Base-by-base conservation (phyloP, 1,284 basidiomycete genomes). In the Earliella scabrosa region DNA sequence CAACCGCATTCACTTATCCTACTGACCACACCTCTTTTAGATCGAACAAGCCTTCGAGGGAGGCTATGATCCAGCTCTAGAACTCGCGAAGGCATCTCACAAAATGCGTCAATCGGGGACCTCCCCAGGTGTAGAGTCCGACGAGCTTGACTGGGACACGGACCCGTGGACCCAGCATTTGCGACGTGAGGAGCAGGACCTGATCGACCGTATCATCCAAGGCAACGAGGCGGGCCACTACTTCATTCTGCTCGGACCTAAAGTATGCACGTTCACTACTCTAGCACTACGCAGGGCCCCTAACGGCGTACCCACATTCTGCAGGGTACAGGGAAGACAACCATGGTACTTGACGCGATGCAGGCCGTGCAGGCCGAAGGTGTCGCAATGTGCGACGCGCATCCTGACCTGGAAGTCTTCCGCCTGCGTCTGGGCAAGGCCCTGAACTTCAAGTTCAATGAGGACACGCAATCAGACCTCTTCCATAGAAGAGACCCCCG, bases 301-400 rank as follows among this genome's bases (percentile, higher is more conserved):
- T 41, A 23, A 41, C 39, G 23, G 16, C 21, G 21, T 13, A 24
- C 21, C 14, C 4, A 11, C n/a, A 7, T 18, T n/a, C n/a, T 31
- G 6, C 13, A 82, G 78, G 84, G 86, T 16, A 81, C 81, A 4
- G 84, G 84, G 18, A 92, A 93, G 75, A 86, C 86, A 2, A 91
- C 88, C 0, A 88, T 92, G 90, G 81, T 94, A 52, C 80, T 93
- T 50, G 89, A 93, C 63, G 82, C 88, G 0, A 93, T 95, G 91
- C 74, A 81, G 21, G 78, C 80, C 7, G 85, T 86, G 56, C 75
- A 86, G 56, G 92, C 92, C 2, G 91, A 94, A 50, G 85, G 85
- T 26, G 79, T 83, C 23, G 74, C 77, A 4, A 72, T 82, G 59
- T 79, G 77, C 54, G 80, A 82, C 68, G 85, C 82, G 3, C 84